phyloP scores from a whole-genome alignment of 306 rosid genomes.

The Cajanus cajan region DNA sequence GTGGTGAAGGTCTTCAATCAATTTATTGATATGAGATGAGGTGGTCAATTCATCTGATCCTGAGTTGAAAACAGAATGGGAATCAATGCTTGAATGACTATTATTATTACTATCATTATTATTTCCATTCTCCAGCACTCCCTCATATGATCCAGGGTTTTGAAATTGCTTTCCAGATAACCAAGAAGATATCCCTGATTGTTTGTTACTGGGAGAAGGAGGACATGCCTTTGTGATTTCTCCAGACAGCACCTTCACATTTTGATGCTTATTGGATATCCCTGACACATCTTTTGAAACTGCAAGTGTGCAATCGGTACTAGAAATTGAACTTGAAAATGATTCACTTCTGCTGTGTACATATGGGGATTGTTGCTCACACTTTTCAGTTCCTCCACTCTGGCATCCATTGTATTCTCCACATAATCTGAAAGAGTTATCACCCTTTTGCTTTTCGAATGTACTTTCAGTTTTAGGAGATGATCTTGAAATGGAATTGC shows the following conservation, averaged over 20 bases:
- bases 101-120: conserved; percentile 22
- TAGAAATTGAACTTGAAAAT: conserved; percentile 74
- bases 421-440: conserved; percentile 37
- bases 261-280: conserved; percentile 44
- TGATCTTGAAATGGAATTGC: conserved; percentile 58
- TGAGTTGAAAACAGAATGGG: conserved; percentile 31
- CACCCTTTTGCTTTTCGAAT: conserved; percentile 49
- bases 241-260: conserved; percentile 42
- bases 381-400: conserved; percentile 45
- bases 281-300: conserved; percentile 49
- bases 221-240: conserved; percentile 56
- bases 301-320: conserved; percentile 62
- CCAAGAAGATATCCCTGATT: conserved; percentile 36
- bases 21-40: conserved; percentile 56
- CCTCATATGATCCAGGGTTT: conserved; percentile 37
- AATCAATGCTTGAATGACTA: conserved; percentile 34
- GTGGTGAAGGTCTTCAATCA: conserved; percentile 75
- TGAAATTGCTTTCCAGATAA: conserved; percentile 47
- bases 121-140: conserved; percentile 45
- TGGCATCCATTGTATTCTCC: conserved; percentile 55
- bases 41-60: conserved; percentile 53
- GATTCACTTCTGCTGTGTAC: conserved; percentile 79
- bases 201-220: conserved; percentile 41
- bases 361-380: conserved; percentile 58
- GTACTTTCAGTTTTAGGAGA: conserved; percentile 54